Evolutionary conservation across 2,329 filamentous ascomycete species (phyloP).

Genomic region (Macrophomina pseudophaseolina): DNA sequence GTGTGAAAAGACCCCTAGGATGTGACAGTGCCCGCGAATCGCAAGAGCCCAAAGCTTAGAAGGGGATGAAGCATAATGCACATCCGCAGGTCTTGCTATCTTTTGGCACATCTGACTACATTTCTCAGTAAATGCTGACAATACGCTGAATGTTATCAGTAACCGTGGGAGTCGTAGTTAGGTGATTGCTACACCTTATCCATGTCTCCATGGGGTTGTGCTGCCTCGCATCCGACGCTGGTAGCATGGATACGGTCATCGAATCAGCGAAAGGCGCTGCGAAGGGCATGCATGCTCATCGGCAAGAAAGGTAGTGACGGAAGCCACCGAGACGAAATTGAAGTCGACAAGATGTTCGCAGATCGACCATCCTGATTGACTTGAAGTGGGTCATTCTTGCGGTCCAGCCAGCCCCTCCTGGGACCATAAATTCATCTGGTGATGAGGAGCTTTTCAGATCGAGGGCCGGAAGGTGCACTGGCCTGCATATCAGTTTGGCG

Average conservation of each 20-base stretch:
- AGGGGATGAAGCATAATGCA: no score
- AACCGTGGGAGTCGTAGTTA: neutral
- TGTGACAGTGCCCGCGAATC: no score
- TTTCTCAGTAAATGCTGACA: no score
- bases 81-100: no score
- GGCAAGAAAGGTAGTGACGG: neutral
- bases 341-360: constrained; percentile 5
- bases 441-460: neutral
- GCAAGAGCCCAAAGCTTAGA: no score
- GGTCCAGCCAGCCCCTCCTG: neutral
- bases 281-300: neutral
- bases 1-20: no score
- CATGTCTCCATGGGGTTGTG: neutral
- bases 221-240: neutral
- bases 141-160: neutral
- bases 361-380: neutral
- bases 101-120: no score
- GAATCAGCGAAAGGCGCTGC: neutral
- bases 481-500: neutral
- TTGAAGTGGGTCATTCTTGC: neutral
- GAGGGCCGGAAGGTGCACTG: neutral
- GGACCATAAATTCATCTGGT: neutral
- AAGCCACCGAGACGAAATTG: constrained; percentile 1
- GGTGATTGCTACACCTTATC: neutral
- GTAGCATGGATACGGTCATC: neutral